Conservation (phyloP, 208 protist genomes). For the Trypanosoma congolense region DNA sequence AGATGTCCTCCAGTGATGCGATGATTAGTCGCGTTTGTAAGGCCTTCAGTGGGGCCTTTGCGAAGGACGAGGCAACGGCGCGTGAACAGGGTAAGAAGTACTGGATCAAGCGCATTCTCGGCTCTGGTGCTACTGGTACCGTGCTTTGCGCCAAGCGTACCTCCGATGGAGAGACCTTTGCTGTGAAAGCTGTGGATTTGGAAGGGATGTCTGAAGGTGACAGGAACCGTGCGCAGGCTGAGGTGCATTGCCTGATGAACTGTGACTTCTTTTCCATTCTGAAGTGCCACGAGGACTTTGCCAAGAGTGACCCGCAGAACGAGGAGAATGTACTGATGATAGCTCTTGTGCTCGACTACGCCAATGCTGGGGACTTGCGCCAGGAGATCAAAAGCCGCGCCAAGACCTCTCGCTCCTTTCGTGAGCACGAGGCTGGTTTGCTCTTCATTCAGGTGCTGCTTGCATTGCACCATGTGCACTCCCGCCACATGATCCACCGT, state of each 20-base stretch:
- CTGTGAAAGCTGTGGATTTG: constrained; percentile 70
- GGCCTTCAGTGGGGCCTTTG: constrained; percentile 51
- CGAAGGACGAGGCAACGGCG: constrained; percentile 64
- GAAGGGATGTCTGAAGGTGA: constrained; percentile 71
- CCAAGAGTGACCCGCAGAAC: constrained; percentile 39
- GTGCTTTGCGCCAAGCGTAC: constrained; percentile 22
- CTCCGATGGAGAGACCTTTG: constrained; percentile 50
- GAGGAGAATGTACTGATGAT: constrained; percentile 34
- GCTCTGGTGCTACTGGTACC: constrained; percentile 30
- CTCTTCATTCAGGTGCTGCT: constrained; percentile 71
- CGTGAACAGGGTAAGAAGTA: constrained; percentile 56
- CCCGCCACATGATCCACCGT: constrained; percentile 76
- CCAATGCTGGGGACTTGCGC: constrained; percentile 59
- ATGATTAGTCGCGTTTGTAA: constrained; percentile 33
- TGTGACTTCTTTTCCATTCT: constrained; percentile 82
- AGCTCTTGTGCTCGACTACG: constrained; percentile 67
- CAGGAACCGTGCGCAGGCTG: constrained; percentile 56
- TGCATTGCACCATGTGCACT: constrained; percentile 82
- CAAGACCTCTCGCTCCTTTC: constrained; percentile 22
- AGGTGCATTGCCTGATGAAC: constrained; percentile 65
- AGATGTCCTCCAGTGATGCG: constrained; percentile 3
- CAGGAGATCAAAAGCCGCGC: constrained; percentile 45
- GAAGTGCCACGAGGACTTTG: constrained; percentile 72
- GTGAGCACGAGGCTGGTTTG: constrained; percentile 46
- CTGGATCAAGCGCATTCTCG: constrained; percentile 73